Percentiles rank a stretch among this genome's conserved stretches.
Evolutionary conservation across 768 basidiomycete species (phyloP).

Genomic region (Tulasnella sp.): DNA sequence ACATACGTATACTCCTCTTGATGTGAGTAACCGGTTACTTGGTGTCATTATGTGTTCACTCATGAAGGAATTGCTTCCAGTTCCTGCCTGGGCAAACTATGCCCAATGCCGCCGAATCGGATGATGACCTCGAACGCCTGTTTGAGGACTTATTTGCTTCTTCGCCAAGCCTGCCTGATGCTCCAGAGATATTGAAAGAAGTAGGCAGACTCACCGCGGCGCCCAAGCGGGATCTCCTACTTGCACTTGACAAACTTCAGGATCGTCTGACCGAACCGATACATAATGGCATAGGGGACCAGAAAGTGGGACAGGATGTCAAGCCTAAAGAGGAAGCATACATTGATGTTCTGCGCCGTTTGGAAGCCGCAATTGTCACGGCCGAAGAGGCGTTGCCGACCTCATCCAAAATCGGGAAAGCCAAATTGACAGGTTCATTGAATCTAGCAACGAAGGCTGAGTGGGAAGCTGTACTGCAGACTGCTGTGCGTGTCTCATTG

Average conservation of each 20-base stretch:
- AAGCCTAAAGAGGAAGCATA: background rate
- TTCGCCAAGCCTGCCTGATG: background rate
- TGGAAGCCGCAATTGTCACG: background rate
- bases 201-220: background rate
- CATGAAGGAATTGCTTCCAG: too few relatives aligned
- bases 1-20: too few relatives aligned
- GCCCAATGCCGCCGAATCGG: background rate
- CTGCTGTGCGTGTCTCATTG: constrained; percentile 33
- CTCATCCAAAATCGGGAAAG: background rate
- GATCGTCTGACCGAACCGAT: background rate
- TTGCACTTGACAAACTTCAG: background rate
- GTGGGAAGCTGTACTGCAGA: constrained; percentile 44
- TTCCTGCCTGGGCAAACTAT: background rate
- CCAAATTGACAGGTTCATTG: constrained; percentile 29
- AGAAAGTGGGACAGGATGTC: too few relatives aligned
- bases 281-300: background rate
- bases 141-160: constrained; percentile 9
- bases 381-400: constrained; percentile 5
- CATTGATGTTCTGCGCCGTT: background rate
- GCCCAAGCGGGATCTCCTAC: background rate
- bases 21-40: too few relatives aligned
- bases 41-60: too few relatives aligned
- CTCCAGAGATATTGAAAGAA: background rate
- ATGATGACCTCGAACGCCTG: constrained; percentile 5
- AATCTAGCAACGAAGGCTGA: constrained; percentile 42